Percentiles rank a stretch among this genome's conserved stretches.
These are phyloP conservation scores for Fusarium liriodendri DNA, from an alignment of 2,329 filamentous ascomycete genomes.

Conservation along the genomic window DNA sequence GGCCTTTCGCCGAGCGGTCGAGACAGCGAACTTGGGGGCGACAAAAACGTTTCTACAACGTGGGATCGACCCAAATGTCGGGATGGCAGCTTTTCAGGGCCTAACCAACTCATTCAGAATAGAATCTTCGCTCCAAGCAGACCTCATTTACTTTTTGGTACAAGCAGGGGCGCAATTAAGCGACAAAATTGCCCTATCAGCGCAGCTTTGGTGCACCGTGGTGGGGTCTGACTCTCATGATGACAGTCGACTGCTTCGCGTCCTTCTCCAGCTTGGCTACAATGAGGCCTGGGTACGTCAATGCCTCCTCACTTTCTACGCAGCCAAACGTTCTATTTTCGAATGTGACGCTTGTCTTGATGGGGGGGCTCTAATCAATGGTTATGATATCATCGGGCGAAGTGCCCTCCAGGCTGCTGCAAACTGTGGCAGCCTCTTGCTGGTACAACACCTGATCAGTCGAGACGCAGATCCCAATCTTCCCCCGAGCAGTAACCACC, in stretches of 20 bases:
- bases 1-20: no score
- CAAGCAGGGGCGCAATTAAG: background rate
- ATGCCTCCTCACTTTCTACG: background rate
- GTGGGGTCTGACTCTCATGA: no score
- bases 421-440: no score
- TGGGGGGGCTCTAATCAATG: background rate
- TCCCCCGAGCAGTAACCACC: background rate
- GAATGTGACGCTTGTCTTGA: background rate
- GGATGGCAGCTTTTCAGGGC: background rate
- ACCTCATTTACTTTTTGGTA: background rate
- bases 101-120: no score
- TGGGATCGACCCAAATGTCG: background rate
- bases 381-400: background rate
- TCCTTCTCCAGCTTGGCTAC: background rate
- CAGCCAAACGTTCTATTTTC: accelerated
- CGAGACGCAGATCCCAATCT: background rate
- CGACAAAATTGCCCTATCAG: background rate
- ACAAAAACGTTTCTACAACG: background rate
- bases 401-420: no score
- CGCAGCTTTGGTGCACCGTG: background rate
- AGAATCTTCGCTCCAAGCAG: accelerated
- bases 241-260: background rate
- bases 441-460: background rate
- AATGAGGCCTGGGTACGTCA: background rate
- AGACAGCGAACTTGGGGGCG: background rate